Percentiles rank a stretch among this genome's conserved stretches.
These are phyloP conservation scores for Samsoniella hepiali DNA, from an alignment of 2,329 filamentous ascomycete genomes.

Conservation along the genomic window DNA sequence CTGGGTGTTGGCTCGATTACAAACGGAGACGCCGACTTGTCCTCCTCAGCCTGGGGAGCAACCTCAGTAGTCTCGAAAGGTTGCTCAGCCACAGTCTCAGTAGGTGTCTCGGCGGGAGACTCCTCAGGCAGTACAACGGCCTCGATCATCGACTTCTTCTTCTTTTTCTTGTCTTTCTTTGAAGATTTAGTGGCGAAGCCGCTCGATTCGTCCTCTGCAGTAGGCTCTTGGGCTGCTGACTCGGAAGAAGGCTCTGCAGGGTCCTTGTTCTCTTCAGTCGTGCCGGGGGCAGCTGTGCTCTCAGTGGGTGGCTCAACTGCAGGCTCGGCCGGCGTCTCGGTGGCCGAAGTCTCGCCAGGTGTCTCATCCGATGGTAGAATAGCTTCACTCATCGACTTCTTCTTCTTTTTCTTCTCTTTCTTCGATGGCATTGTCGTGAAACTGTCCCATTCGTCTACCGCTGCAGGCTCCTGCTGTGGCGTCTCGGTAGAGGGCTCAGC, in stretches of 20 bases:
- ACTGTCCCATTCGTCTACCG: not conserved
- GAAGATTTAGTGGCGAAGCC: constrained; percentile 15
- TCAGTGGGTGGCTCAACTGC: not conserved
- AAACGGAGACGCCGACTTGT: not conserved
- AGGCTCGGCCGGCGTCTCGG: not conserved
- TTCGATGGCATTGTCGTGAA: constrained; percentile 19
- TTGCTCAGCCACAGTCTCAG: not conserved
- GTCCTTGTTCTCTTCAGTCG: constrained; percentile 5
- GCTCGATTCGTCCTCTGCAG: not conserved
- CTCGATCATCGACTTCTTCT: constrained; percentile 5
- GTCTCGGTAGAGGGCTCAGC: not conserved
- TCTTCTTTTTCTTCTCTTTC: constrained; percentile 34
- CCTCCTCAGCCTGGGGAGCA: not conserved
- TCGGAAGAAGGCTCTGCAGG: constrained; percentile 4
- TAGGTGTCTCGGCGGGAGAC: not conserved
- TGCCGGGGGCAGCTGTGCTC: not conserved
- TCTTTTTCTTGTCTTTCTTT: constrained; percentile 25
- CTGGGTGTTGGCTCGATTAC: not conserved
- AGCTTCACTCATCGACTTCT: constrained; percentile 23
- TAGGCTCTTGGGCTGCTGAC: constrained; percentile 22
- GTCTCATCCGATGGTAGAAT: not conserved
- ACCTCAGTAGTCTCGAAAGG: not conserved
- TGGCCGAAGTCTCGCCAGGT: not conserved
- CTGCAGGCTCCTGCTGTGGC: not conserved
- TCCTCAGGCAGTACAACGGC: not conserved